Evolutionary conservation across 768 basidiomycete species (phyloP).

Genomic region (Suillus ampliporus): DNA sequence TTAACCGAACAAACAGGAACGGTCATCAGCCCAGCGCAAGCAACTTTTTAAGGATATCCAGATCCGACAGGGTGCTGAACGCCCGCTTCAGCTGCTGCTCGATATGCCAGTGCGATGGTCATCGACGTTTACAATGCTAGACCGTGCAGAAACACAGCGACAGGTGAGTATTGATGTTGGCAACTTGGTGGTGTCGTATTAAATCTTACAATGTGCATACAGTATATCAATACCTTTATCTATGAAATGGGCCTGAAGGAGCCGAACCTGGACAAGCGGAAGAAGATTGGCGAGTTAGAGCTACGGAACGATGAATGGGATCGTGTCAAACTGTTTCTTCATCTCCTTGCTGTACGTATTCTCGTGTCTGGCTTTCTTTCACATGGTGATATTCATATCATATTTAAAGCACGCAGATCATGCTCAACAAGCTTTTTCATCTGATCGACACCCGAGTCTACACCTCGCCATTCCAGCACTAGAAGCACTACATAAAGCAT

Average conservation of each 20-base stretch:
- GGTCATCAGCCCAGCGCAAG: slow-evolving; percentile 27
- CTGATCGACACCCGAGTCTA: slow-evolving; percentile 26
- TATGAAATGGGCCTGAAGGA: slow-evolving; percentile 27
- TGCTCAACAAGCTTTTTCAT: slow-evolving; percentile 39
- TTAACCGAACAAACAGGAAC: slow-evolving; percentile 16
- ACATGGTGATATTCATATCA: neutral
- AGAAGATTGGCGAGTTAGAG: slow-evolving; percentile 23
- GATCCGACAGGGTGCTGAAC: neutral
- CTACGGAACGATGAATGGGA: slow-evolving; percentile 26
- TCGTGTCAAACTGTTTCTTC: slow-evolving; percentile 20
- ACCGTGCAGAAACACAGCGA: slow-evolving; percentile 20
- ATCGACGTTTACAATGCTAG: slow-evolving; percentile 27
- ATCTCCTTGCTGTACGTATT: slow-evolving; percentile 25
- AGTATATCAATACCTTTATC: slow-evolving; percentile 21
- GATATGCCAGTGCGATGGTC: slow-evolving; percentile 41
- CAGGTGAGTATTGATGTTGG: slow-evolving; percentile 12
- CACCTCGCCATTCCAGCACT: slow-evolving; percentile 37
- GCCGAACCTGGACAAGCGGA: slow-evolving; percentile 19
- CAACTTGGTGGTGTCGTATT: too few species aligned
- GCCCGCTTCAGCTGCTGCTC: slow-evolving; percentile 21
- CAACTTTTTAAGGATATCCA: slow-evolving; percentile 28
- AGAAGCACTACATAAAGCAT: slow-evolving; percentile 33
- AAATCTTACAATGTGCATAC: neutral
- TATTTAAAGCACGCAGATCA: slow-evolving; percentile 31
- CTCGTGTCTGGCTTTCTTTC: too few species aligned